A percentile compares a stretch with the other conserved stretches of the same genome.
phyloP scores from a whole-genome alignment of 2,329 filamentous ascomycete species.

The Calycina herbarum region DNA sequence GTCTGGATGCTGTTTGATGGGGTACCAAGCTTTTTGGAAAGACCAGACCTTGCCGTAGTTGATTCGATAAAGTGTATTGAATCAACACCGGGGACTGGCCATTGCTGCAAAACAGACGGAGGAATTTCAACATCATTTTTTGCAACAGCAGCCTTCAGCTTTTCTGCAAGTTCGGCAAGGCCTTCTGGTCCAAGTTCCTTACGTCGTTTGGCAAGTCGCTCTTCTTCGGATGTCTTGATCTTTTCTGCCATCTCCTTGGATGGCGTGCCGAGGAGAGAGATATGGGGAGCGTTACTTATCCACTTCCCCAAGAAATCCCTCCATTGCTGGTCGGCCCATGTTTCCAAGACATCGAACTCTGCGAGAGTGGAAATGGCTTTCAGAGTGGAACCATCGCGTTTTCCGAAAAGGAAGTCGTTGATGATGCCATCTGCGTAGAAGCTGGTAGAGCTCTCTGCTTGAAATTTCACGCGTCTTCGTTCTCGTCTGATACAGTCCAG shows the following conservation, averaged over 20 bases:
- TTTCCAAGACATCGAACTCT: slow-evolving; percentile 68
- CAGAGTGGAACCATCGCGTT: slow-evolving; percentile 77
- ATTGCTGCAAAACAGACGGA: slow-evolving; percentile 73
- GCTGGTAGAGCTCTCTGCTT: slow-evolving; percentile 76
- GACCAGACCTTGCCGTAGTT: slow-evolving; percentile 77
- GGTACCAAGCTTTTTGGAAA: slow-evolving; percentile 69
- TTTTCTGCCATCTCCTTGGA: slow-evolving; percentile 77
- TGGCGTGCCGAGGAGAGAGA: slow-evolving; percentile 85
- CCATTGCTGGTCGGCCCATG: slow-evolving; percentile 86
- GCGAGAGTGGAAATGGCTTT: slow-evolving; percentile 55
- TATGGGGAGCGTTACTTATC: slow-evolving; percentile 81
- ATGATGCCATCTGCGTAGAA: slow-evolving; percentile 87
- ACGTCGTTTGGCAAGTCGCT: slow-evolving; percentile 75
- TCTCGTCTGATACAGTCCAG: slow-evolving; percentile 83
- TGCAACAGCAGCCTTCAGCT: slow-evolving; percentile 78
- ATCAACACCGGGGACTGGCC: slow-evolving; percentile 79
- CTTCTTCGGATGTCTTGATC: slow-evolving; percentile 78
- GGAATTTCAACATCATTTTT: slow-evolving; percentile 90
- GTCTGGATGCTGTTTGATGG: slow-evolving; percentile 71
- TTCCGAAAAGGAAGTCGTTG: slow-evolving; percentile 87
- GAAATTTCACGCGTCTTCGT: slow-evolving; percentile 77
- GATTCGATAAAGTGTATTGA: slow-evolving; percentile 96
- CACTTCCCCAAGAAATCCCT: slow-evolving; percentile 77
- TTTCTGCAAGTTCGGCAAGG: slow-evolving; percentile 70
- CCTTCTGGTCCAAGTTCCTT: slow-evolving; percentile 79